Percentiles rank a stretch among this genome's conserved stretches.
Evolutionary conservation across 345 rosid species (phyloP).

Genomic region (Melaleuca alternifolia): DNA sequence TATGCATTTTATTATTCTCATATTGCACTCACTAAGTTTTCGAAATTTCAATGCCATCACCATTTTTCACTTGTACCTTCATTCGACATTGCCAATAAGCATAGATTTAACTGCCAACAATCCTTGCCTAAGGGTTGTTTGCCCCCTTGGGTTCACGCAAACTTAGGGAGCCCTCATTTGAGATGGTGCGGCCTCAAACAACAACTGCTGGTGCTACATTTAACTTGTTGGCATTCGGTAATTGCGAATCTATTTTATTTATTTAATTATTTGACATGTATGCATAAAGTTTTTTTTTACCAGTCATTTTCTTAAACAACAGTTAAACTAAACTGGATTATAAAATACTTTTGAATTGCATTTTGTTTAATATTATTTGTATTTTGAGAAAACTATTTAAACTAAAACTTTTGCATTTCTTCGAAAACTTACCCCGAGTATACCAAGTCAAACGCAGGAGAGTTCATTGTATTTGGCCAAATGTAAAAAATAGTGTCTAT

Average conservation of each 20-base stretch:
- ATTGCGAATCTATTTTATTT: rapidly evolving
- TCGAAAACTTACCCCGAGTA: background rate
- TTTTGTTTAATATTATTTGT: background rate
- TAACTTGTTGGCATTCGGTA: rapidly evolving
- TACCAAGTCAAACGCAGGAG: background rate
- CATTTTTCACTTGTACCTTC: background rate
- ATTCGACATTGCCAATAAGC: rapidly evolving
- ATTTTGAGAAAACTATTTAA: background rate
- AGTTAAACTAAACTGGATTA: background rate
- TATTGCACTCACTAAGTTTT: background rate
- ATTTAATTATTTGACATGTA: background rate
- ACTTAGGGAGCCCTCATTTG: background rate
- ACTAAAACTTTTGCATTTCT: background rate
- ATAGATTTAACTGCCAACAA: too few species aligned
- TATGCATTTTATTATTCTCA: background rate
- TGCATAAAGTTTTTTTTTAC: background rate
- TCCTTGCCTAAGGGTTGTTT: background rate
- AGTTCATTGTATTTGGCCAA: background rate
- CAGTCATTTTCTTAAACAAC: background rate
- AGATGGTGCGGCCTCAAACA: background rate
- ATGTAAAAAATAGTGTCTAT: background rate
- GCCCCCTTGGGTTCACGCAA: background rate
- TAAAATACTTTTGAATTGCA: background rate
- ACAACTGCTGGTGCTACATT: rapidly evolving
- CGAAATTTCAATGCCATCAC: background rate